A percentile compares a stretch with the other conserved stretches of the same genome.
Evolutionary conservation across 257 asterid genomes (phyloP).

Genomic region (Echites panduratus): DNA sequence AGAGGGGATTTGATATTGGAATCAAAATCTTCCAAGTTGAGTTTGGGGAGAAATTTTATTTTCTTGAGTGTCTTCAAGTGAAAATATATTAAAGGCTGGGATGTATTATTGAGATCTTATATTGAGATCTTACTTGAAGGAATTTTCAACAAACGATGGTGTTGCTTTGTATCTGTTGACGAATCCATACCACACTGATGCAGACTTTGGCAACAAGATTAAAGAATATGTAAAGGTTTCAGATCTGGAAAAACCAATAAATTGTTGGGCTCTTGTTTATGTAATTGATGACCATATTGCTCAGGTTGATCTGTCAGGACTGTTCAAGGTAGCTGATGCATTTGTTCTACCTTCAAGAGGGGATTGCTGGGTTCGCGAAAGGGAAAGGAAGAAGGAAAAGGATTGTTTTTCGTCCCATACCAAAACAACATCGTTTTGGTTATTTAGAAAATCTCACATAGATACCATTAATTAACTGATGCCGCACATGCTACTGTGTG

Average conservation of each 20-base stretch:
- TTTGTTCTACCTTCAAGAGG: slow-evolving; percentile 82
- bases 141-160: slow-evolving; percentile 43
- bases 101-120: slow-evolving; percentile 63
- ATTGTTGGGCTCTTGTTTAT: slow-evolving; percentile 59
- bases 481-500: no score
- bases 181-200: slow-evolving; percentile 63
- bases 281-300: slow-evolving; percentile 60
- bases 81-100: slow-evolving; percentile 93
- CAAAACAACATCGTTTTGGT: no score
- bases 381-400: no score
- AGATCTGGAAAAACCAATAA: slow-evolving; percentile 37
- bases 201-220: slow-evolving; percentile 54
- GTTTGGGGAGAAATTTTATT: slow-evolving; percentile 25
- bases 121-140: slow-evolving; percentile 59
- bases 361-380: slow-evolving; percentile 97
- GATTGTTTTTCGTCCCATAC: no score
- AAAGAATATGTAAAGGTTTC: slow-evolving; percentile 47
- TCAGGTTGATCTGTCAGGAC: slow-evolving; percentile 63
- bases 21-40: slow-evolving; percentile 7
- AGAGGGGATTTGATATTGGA: slow-evolving; percentile 46
- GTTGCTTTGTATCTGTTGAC: slow-evolving; percentile 61
- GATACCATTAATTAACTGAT: no score
- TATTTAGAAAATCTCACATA: no score
- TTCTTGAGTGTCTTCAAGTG: slow-evolving; percentile 85
- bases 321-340: slow-evolving; percentile 56